Base-by-base conservation (phyloP, 495 filamentous ascomycete species). In the Aspergillus nanangensis region DNA sequence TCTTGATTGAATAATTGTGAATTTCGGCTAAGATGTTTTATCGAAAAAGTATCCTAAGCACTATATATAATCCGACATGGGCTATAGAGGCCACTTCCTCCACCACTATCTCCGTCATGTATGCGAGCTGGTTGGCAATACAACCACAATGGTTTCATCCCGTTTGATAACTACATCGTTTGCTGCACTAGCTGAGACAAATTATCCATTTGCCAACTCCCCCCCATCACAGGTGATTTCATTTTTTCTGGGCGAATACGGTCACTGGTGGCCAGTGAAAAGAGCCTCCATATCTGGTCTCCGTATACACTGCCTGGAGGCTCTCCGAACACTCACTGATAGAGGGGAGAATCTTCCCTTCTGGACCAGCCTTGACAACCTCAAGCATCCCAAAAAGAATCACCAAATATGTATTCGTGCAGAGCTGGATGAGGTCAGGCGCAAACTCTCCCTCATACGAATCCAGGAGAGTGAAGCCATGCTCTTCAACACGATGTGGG, bases 221-320 rank as follows among this genome's bases (percentile, higher is more conserved):
- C n/a, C n/a, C n/a, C n/a, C n/a, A n/a, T n/a, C n/a, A n/a, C n/a
- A n/a, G 10, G 32, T 1, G 3, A 5, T 35, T 1, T 35, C 32
- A 35, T 10, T 35, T n/a, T 38, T 29, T 44, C 17, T 47, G 49
- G 33, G 34, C 50, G 13, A 52, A 25, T 18, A 44, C 24, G 17
- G 19, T 23, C 4, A 52, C 24, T 14, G 50, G 50, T 9, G 50
- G 35, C 50, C 50, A 52, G 35, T 52, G 47, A 17, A 48, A 52
- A 19, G 48, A 34, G 9, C 44, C 34, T 13, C 44, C 34, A 21
- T 33, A 8, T 5, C 23, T 43, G 8, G 25, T 24, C 22, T 35
- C 5, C 1, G 20, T 22, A 36, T 15, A 20, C 8, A 52, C 17
- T 7, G 39, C 5, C 18, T 47, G 31, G 17, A 52, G 45, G 2